These are phyloP conservation scores for Nidularia pulvinata DNA, from an alignment of 768 basidiomycete genomes.

Conservation along the genomic window DNA sequence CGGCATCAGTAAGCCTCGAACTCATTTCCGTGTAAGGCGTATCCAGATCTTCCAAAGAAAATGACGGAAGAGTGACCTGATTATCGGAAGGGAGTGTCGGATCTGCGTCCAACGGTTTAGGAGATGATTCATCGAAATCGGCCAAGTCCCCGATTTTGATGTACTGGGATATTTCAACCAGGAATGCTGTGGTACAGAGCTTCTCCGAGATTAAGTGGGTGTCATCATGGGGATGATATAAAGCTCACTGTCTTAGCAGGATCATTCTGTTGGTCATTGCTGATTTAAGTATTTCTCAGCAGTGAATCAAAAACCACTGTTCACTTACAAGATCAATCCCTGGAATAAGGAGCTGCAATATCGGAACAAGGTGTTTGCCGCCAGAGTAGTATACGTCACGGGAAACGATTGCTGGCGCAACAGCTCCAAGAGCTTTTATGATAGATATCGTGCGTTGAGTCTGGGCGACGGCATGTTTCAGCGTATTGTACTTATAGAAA, in stretches of 20 bases:
- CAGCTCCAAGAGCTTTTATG: constrained; percentile 81
- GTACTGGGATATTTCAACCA: constrained; percentile 74
- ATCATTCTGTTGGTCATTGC: constrained; percentile 52
- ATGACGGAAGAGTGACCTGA: constrained; percentile 28
- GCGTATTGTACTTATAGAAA: background rate
- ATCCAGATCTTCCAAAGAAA: constrained; percentile 35
- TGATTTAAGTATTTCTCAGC: background rate
- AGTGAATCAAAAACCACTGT: background rate
- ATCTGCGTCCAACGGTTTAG: constrained; percentile 26
- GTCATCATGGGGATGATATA: background rate
- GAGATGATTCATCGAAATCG: constrained; percentile 23
- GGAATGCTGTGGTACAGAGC: constrained; percentile 75
- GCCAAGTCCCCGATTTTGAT: constrained; percentile 74
- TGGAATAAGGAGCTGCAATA: constrained; percentile 80
- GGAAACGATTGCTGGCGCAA: constrained; percentile 81
- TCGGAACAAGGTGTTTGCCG: constrained; percentile 77
- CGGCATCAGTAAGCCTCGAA: constrained; percentile 45
- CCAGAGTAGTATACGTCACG: constrained; percentile 80
- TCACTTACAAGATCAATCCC: constrained; percentile 80
- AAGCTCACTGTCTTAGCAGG: constrained; percentile 69
- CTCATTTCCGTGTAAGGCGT: constrained; percentile 34
- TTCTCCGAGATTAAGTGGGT: constrained; percentile 19
- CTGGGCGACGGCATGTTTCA: constrained; percentile 28
- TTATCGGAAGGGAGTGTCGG: constrained; percentile 24
- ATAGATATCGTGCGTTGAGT: constrained; percentile 85